These are phyloP conservation scores for Leccinum longicurvipes DNA, from an alignment of 768 basidiomycete species.

Conservation along the genomic window DNA sequence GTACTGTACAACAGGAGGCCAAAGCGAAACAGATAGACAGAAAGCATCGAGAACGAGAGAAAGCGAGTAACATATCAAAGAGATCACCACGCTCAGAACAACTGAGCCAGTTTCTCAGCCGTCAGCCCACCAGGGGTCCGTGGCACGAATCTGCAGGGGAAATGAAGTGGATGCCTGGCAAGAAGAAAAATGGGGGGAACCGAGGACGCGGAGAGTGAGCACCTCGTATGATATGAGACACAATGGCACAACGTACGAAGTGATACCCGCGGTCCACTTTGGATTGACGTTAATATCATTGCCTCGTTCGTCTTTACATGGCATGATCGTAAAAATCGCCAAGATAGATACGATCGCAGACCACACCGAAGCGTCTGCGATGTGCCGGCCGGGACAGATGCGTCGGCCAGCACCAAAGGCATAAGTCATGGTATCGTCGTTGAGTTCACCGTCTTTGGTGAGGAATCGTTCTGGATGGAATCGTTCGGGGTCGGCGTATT, in stretches of 20 bases:
- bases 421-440: conserved; percentile 29
- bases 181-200: background rate
- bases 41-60: background rate
- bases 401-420: conserved; percentile 38
- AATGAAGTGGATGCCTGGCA: conserved; percentile 22
- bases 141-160: conserved; percentile 26
- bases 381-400: conserved; percentile 38
- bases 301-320: conserved; percentile 25
- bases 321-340: conserved; percentile 34
- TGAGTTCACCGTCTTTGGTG: conserved; percentile 17
- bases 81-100: conserved; percentile 21
- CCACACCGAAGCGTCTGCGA: conserved; percentile 42
- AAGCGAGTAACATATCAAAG: background rate
- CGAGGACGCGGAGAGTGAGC: too few species aligned
- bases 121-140: conserved; percentile 18
- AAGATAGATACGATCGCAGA: conserved; percentile 34
- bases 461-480: conserved; percentile 39
- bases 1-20: background rate
- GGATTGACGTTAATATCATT: conserved; percentile 22
- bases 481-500: conserved; percentile 30
- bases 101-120: conserved; percentile 14
- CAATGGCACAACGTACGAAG: conserved; percentile 20
- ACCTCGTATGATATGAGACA: background rate
- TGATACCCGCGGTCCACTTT: conserved; percentile 23
- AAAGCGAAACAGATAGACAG: background rate